Evolutionary conservation across 257 asterid species (phyloP).

Genomic region (Plantago elongata): DNA sequence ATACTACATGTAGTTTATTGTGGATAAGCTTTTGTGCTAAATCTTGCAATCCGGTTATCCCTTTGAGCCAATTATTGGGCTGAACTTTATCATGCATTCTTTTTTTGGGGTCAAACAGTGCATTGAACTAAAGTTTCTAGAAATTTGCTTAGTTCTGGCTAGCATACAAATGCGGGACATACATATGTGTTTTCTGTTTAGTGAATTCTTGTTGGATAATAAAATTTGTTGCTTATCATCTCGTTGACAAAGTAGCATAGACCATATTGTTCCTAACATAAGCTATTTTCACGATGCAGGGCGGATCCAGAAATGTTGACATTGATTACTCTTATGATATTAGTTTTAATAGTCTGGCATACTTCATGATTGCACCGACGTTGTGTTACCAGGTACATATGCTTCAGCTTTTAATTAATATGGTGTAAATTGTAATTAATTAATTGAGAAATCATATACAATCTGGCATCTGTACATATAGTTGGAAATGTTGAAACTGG

Average conservation of each 20-base stretch:
- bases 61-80: constrained; percentile 17
- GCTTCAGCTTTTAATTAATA: constrained; percentile 6
- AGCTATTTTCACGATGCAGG: constrained; percentile 34
- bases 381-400: constrained; percentile 85
- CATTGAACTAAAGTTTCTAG: neutral
- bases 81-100: neutral
- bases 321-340: constrained; percentile 53
- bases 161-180: neutral
- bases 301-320: constrained; percentile 54
- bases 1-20: neutral
- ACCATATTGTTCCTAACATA: neutral
- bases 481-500: neutral
- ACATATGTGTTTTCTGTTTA: neutral
- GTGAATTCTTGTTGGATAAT: neutral
- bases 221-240: constrained; percentile 3
- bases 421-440: constrained; percentile 8
- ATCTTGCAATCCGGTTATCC: constrained; percentile 3
- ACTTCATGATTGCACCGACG: constrained; percentile 96
- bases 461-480: constrained; percentile 1
- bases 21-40: constrained; percentile 3
- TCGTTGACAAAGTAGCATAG: constrained; percentile 16
- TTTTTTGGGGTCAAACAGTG: neutral
- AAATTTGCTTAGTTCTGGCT: neutral
- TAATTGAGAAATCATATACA: constrained; percentile 7
- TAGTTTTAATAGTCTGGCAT: constrained; percentile 67